These are phyloP conservation scores for Euptelea pleiosperma DNA, from an alignment of 164 flowering plant species.

Conservation along the genomic window DNA sequence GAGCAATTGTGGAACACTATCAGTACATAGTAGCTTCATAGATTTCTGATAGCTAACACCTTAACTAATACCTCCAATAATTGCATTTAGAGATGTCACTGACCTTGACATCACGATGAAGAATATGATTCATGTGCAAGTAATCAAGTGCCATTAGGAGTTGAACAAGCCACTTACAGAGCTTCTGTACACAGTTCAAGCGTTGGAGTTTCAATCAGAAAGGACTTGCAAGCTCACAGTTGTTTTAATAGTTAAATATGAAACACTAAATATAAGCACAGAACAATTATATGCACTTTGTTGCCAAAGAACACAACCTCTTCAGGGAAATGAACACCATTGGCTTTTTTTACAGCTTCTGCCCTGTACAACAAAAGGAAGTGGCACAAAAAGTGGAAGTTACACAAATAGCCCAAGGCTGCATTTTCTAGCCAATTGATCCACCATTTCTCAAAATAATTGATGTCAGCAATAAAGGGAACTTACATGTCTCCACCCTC, in stretches of 20 bases:
- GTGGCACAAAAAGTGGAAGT: not conserved
- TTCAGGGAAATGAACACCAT: slow-evolving; percentile 70
- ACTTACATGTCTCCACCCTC: slow-evolving; percentile 98
- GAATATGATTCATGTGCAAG: slow-evolving; percentile 84
- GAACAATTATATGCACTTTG: not conserved
- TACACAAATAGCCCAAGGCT: not conserved
- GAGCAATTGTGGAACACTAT: slow-evolving; percentile 25
- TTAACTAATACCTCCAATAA: slow-evolving; percentile 1
- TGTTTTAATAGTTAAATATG: not conserved
- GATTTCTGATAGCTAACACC: not conserved
- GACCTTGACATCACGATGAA: slow-evolving; percentile 99
- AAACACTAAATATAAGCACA: not conserved
- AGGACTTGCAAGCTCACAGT: not conserved
- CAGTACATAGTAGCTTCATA: slow-evolving; percentile 21
- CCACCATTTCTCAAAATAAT: slow-evolving; percentile 5
- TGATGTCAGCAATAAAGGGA: slow-evolving; percentile 11
- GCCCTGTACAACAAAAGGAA: slow-evolving; percentile 50
- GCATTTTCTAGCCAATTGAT: slow-evolving; percentile 9
- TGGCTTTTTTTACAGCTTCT: slow-evolving; percentile 76
- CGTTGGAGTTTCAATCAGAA: slow-evolving; percentile 4
- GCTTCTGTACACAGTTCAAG: slow-evolving; percentile 52
- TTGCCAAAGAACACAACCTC: slow-evolving; percentile 48
- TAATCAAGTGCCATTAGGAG: slow-evolving; percentile 95
- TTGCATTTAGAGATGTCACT: slow-evolving; percentile 21
- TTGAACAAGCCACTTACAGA: slow-evolving; percentile 96